A percentile compares a stretch with the other conserved stretches of the same genome.
Conservation (phyloP, 1,284 basidiomycete genomes). For the Malassezia equina region DNA sequence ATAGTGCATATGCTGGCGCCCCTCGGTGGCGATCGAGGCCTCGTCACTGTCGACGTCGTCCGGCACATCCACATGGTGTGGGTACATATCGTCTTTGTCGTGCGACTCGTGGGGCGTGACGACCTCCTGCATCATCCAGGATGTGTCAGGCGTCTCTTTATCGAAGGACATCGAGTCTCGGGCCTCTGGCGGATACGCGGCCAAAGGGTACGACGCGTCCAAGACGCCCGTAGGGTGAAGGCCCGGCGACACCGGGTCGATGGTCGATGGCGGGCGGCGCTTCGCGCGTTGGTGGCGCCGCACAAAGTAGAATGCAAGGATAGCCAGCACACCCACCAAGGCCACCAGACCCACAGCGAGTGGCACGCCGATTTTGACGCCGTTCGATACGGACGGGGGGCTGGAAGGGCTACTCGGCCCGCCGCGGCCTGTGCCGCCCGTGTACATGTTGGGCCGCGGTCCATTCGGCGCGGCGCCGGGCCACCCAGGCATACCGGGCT, state of each 20-base stretch:
- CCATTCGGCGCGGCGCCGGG: neutral
- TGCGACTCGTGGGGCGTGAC: neutral
- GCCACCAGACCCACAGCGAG: constrained; percentile 14
- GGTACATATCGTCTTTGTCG: neutral
- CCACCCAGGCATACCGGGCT: constrained; percentile 17
- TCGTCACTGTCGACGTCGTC: neutral
- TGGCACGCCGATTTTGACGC: constrained; percentile 15
- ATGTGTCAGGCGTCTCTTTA: neutral
- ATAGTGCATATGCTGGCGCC: constrained; percentile 1
- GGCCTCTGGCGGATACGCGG: neutral
- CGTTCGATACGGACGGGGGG: neutral
- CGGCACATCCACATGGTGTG: neutral
- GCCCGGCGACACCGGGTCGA: neutral
- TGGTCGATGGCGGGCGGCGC: neutral
- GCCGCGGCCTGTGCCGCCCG: constrained; percentile 12
- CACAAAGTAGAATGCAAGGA: constrained; percentile 2
- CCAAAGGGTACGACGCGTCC: neutral
- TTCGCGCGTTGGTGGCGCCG: neutral
- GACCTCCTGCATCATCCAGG: neutral
- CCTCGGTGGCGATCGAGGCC: neutral
- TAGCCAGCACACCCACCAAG: neutral
- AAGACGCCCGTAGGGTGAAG: neutral
- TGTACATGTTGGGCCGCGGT: constrained; percentile 14
- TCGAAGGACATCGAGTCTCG: neutral
- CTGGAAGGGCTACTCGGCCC: neutral